Base-by-base conservation (phyloP, 768 basidiomycete species). In the Boletus reticulatus region DNA sequence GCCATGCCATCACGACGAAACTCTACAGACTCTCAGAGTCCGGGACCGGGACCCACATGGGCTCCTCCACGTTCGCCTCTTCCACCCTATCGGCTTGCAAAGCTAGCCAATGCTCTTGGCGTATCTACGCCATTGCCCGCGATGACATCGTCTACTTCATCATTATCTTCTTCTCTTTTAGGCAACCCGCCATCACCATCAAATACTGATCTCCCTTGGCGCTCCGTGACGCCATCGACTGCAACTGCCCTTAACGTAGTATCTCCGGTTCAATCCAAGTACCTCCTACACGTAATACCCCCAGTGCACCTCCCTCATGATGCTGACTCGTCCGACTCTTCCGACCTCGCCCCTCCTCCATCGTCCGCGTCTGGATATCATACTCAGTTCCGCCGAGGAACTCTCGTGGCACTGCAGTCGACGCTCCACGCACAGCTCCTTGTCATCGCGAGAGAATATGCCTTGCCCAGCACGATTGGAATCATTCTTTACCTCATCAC, bases 371-470 rank as follows among this genome's bases (percentile, higher is more conserved):
- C 87, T 7, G 87, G 88, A n/a, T 89, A 90, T 62, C 87, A 91
- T 59, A 77, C 81, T 17, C 87, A 89, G 48, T 91, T 92, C 66
- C 82, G 83, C 14, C 83, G 95, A 27, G 95, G 95, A 9, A 86
- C 84, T n/a, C 78, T 98, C 13, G 82, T 98, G 5, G 88, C 94
- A 0, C 78, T 98, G 0, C 84, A 94, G 67, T 78, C 94, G 6
- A 92, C 88, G 0, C 75, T 98, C 2, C 87, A 92, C 41, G 81
- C 85, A 1, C 95, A 97, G 68, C 74, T 97, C 11, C 77, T 78
- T 20, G 89, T 92, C 8, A 97, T 98, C 49, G 94, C 95, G 14
- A 87, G 87, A 71, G 95, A 98, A 72, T 98, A 94, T 65, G 90
- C 91, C 4, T 76, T 98, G 17, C 95, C 95, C 2, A 92, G 88